phyloP scores from a whole-genome alignment of 257 asterid species.

The Capsicum pubescens region DNA sequence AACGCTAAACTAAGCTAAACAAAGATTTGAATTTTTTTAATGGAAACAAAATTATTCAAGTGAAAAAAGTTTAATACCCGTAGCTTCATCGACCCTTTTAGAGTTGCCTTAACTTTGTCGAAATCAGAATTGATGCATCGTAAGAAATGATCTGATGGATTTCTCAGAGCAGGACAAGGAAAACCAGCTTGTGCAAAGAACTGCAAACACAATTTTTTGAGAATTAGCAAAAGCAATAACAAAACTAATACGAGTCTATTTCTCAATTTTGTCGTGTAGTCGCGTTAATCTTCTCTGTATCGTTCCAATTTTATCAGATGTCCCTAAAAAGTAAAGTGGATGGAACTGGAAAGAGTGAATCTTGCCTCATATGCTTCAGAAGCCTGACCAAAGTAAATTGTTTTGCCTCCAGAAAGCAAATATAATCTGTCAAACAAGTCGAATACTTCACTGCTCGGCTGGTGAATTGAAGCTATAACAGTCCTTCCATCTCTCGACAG shows the following conservation, averaged over 20 bases:
- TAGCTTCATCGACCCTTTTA: constrained; percentile 95
- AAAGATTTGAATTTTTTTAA: not conserved
- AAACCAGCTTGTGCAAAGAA: constrained; percentile 95
- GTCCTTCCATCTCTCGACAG: constrained; percentile 93
- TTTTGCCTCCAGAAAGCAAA: constrained; percentile 89
- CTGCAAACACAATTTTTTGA: constrained; percentile 43
- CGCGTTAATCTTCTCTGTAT: too few species aligned
- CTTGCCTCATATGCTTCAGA: constrained; percentile 90
- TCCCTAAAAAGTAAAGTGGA: too few species aligned
- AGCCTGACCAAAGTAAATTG: constrained; percentile 92
- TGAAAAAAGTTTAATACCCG: constrained; percentile 51
- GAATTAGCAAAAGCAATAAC: not conserved
- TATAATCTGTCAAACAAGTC: constrained; percentile 88
- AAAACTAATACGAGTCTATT: not conserved
- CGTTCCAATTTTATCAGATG: too few species aligned
- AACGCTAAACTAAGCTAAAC: not conserved
- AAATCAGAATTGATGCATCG: constrained; percentile 92
- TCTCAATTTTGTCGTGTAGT: not conserved
- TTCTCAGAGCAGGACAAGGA: constrained; percentile 91
- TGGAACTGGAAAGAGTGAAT: not conserved
- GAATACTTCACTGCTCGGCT: constrained; percentile 98
- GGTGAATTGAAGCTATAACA: constrained; percentile 94
- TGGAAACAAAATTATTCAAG: not conserved
- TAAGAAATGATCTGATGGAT: constrained; percentile 95
- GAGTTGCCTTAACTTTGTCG: constrained; percentile 98